Evolutionary conservation across 169 alveolate genomes (phyloP).

Genomic region (Plasmodium yoelii): DNA sequence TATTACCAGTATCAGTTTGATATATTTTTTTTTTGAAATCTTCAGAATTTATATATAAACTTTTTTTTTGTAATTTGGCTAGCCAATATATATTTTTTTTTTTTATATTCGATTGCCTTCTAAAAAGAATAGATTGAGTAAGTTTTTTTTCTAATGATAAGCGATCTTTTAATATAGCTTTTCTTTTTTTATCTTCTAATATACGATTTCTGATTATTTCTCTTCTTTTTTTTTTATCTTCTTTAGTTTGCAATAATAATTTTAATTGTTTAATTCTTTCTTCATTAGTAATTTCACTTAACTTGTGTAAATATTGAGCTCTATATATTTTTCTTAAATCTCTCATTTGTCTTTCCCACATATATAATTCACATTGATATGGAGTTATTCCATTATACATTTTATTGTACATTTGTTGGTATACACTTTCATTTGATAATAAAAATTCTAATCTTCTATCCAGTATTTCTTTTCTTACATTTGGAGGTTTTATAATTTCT

Average conservation of each 20-base stretch:
- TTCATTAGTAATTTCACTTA: slow-evolving; percentile 85
- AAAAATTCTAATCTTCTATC: slow-evolving; percentile 86
- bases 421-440: slow-evolving; percentile 82
- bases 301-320: slow-evolving; percentile 87
- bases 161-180: slow-evolving; percentile 65
- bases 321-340: slow-evolving; percentile 86
- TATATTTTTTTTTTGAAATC: slow-evolving; percentile 55
- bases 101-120: slow-evolving; percentile 85
- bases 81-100: slow-evolving; percentile 86
- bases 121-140: slow-evolving; percentile 85
- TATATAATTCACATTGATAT: slow-evolving; percentile 86
- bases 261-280: slow-evolving; percentile 83
- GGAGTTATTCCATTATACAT: slow-evolving; percentile 89
- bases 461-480: slow-evolving; percentile 83
- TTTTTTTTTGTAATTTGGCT: slow-evolving; percentile 82
- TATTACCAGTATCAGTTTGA: slow-evolving; percentile 2
- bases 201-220: slow-evolving; percentile 43
- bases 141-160: slow-evolving; percentile 75
- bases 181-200: slow-evolving; percentile 77
- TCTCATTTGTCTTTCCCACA: slow-evolving; percentile 91
- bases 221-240: slow-evolving; percentile 77
- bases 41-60: slow-evolving; percentile 51
- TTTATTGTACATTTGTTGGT: slow-evolving; percentile 86
- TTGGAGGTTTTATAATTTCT: slow-evolving; percentile 83
- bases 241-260: slow-evolving; percentile 74